Base-by-base conservation (phyloP, 257 asterid species). In the Jacaranda mimosifolia region DNA sequence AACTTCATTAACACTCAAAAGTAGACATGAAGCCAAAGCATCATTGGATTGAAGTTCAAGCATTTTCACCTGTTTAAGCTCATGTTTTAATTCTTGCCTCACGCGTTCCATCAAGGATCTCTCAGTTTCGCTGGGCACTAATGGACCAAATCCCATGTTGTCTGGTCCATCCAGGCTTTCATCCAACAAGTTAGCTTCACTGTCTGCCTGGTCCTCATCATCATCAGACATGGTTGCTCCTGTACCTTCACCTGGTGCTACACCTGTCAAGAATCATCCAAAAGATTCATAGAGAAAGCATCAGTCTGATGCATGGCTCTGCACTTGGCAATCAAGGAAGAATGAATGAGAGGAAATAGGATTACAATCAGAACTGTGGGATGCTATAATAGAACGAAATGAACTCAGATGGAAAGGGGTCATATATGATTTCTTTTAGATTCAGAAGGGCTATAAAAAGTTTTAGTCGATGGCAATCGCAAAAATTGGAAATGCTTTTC, bases 201-300 rank as follows among this genome's bases (percentile, higher is more conserved):
- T 93, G 65, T 93, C 99, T 19, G 87, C 97, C 56, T 89, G 97
- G 81, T 91, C 97, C 49, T 95, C 97, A 6, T 95, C 99, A 57
- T 96, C 97, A 78, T 96, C 99, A 3, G 99, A 96, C 99, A 96
- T 96, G 18, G 98, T 93, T 63, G 99, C 99, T 42, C 99, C 99
- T 19, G 97, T 88, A 35, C 99, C 98, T 87, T 96, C 99, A 42
- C 96, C 94, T 7, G 98, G 97, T 9, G 99, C 97, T 53, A 93
- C 94, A 18, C 99, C 99, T 96, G 85, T 74, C 58, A 60, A 82
- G 56, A 65, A 70, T 64, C 32, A 32, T 9, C 55, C 70, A 53
- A 80, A 73, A 55, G 17, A 19, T 71, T 67, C 36, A 58, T 57
- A 55, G 42, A 49, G 65, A 58, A 7, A 11, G 68, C 4, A 19